Evolutionary conservation across 108 stramenopile species (phyloP), one percentile per base, ranked within the genome.

Genomic region (Nannochloropsis salina): DNA sequence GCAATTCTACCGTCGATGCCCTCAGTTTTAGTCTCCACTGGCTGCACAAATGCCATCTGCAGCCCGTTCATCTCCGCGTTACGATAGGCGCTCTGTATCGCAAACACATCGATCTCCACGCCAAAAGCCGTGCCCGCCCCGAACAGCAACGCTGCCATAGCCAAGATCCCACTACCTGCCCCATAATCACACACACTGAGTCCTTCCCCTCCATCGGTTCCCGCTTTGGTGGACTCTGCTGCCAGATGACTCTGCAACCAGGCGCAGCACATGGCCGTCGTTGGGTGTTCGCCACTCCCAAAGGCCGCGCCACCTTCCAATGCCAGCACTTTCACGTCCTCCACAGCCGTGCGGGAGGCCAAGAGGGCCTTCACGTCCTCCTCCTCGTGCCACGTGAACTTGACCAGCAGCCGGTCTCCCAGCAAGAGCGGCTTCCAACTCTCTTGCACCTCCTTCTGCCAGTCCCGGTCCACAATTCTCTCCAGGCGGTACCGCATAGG

Each of bases 231-330:
- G 3, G 45, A 41, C 20, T 74, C 20, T 18, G 41, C 31, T n/a
- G 22, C 61, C n/a, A 74, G 61, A 15, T n/a, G n/a, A n/a, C n/a
- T n/a, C 61, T 74, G 83, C 12, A 87, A 51, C 45, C 44, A 87
- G 31, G 43, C 80, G 44, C 44, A 47, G 86, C 86, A 87, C 51
- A 87, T 44, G 40, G 47, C 45, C 42, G 84, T 87, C 43, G 86
- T 87, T 22, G 83, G 86, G 61, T 87, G 86, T n/a, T 87, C 86
- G 41, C 86, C 86, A 20, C 83, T 87, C 20, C 86, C 86, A 45
- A 87, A 87, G 1, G 86, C 86, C 18, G 86, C 86, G 41, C 86
- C 86, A 15, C 86, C 86, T 41, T 86, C 86, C 41, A 86, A 74
- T 4, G 61, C n/a, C 61, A 61, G 12, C 3, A 79, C 84, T 31